Conservation (phyloP, 176 grass and related monocot genomes). For the Phoenix dactylifera region DNA sequence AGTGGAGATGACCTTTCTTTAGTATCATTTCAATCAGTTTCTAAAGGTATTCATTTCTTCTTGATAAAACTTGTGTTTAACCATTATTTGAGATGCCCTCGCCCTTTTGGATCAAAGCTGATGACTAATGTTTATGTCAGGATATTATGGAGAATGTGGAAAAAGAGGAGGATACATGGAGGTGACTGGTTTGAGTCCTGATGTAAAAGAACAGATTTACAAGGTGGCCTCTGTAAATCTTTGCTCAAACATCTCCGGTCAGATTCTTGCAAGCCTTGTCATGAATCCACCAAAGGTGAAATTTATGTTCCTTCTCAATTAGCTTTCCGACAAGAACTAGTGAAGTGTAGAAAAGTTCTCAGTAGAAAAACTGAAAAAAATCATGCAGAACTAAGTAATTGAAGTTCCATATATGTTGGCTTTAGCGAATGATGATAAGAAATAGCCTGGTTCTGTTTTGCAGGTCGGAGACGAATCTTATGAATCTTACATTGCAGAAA, state of each 20-base stretch:
- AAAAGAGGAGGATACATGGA: slow-evolving; percentile 99
- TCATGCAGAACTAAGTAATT: too few species aligned
- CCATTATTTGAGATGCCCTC: too few species aligned
- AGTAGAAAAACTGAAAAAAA: too few species aligned
- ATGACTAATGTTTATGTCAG: slow-evolving; percentile 17
- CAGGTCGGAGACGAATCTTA: slow-evolving; percentile 91
- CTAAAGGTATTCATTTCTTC: slow-evolving; percentile 47
- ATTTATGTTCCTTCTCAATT: neutral
- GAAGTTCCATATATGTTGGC: too few species aligned
- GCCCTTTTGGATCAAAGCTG: too few species aligned
- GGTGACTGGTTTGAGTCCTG: slow-evolving; percentile 76
- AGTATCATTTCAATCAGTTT: slow-evolving; percentile 86
- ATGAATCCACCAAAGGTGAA: slow-evolving; percentile 77
- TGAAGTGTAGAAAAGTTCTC: too few species aligned
- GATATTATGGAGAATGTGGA: slow-evolving; percentile 98
- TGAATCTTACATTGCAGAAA: slow-evolving; percentile 73
- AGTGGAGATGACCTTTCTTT: slow-evolving; percentile 64
- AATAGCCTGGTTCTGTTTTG: slow-evolving; percentile 17
- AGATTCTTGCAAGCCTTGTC: slow-evolving; percentile 42
- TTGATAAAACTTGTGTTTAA: neutral
- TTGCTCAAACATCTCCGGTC: slow-evolving; percentile 67
- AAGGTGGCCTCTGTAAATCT: slow-evolving; percentile 98
- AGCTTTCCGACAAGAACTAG: too few species aligned
- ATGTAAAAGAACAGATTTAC: slow-evolving; percentile 96
- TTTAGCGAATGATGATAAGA: neutral